A percentile compares a stretch with the other conserved stretches of the same genome.
phyloP scores from a whole-genome alignment of 805 yeast species.

The Metschnikowia rubicola region DNA sequence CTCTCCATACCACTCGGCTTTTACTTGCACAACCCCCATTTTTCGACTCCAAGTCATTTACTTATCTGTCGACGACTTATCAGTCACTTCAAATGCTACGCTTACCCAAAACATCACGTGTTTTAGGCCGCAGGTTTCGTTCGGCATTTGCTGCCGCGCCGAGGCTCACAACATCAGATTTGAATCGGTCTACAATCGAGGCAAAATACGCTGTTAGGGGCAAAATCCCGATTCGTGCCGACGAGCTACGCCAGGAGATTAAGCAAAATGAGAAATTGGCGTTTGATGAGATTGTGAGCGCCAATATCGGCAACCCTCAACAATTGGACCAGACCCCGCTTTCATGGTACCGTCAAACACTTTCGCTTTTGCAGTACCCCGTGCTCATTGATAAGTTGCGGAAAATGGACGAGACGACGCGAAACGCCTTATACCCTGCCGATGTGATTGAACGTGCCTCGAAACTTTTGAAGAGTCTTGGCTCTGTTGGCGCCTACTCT shows the following conservation, averaged over 20 bases:
- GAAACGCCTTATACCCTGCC: slow-evolving; percentile 41
- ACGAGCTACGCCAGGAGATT: slow-evolving; percentile 64
- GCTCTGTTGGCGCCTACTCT: slow-evolving; percentile 94
- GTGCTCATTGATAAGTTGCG: slow-evolving; percentile 41
- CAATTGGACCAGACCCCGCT: slow-evolving; percentile 92
- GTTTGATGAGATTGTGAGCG: slow-evolving; percentile 73
- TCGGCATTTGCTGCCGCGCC: slow-evolving; percentile 20
- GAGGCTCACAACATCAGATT: slow-evolving; percentile 34
- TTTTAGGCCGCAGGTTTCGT: slow-evolving; percentile 4
- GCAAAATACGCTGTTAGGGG: slow-evolving; percentile 98
- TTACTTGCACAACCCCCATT: neutral
- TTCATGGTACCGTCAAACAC: slow-evolving; percentile 91
- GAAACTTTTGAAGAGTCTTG: slow-evolving; percentile 54
- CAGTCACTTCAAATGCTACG: neutral
- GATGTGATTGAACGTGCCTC: slow-evolving; percentile 78
- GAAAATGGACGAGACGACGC: slow-evolving; percentile 23
- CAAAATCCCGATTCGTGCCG: slow-evolving; percentile 88
- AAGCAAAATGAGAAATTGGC: slow-evolving; percentile 56
- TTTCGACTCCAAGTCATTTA: neutral
- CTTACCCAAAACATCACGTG: neutral
- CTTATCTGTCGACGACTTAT: neutral
- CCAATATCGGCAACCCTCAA: slow-evolving; percentile 98
- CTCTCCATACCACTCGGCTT: too few relatives aligned
- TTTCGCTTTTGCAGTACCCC: slow-evolving; percentile 85
- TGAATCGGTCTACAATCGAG: slow-evolving; percentile 70